Conservation (phyloP, 257 asterid species). For the Lycium ferocissimum region DNA sequence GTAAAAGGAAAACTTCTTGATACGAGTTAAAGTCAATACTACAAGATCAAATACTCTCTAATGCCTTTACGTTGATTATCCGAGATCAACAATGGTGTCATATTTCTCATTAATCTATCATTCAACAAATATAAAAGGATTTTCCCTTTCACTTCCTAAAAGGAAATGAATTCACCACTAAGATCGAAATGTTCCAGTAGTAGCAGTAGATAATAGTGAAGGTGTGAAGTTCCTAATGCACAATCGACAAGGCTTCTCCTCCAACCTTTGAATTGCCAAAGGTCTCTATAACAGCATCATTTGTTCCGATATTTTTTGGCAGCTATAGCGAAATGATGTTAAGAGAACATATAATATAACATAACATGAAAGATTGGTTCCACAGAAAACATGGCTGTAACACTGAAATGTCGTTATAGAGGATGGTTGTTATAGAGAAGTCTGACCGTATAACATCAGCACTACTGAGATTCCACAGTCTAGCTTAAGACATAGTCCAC, state of each 20-base stretch:
- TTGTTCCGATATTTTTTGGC: too few species aligned
- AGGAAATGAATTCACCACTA: neutral
- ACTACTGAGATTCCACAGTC: neutral
- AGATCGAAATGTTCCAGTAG: neutral
- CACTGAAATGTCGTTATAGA: too few species aligned
- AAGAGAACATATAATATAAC: too few species aligned
- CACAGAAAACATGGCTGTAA: too few species aligned
- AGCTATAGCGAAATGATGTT: too few species aligned
- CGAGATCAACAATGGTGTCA: neutral
- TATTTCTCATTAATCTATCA: neutral
- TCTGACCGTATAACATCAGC: neutral
- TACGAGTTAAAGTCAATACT: neutral
- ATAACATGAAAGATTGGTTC: too few species aligned
- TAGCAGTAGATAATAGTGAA: neutral
- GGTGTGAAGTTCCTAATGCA: neutral
- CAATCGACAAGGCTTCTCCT: neutral
- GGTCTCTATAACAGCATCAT: too few species aligned
- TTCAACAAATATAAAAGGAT: neutral
- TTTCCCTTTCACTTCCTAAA: neutral
- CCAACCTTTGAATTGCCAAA: neutral
- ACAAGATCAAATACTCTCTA: conserved; percentile 1
- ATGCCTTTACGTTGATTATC: neutral
- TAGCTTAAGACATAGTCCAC: neutral
- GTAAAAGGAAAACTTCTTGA: neutral
- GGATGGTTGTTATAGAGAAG: too few species aligned